phyloP scores from a whole-genome alignment of 176 grass and related monocot genomes.

The Lolium rigidum region DNA sequence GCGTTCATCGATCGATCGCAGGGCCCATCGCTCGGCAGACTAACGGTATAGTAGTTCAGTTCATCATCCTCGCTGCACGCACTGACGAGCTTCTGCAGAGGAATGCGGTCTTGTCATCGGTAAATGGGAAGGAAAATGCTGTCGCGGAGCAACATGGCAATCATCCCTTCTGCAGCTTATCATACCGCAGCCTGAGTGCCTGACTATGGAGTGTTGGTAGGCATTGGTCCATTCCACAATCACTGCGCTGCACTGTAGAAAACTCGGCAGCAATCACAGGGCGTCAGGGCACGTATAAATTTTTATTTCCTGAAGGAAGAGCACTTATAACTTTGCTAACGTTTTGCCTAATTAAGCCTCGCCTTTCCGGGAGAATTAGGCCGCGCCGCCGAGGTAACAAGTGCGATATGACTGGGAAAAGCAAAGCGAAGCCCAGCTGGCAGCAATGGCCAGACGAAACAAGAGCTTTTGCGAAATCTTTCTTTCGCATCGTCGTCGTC shows the following conservation, averaged over 20 bases:
- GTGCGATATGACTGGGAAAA: background rate
- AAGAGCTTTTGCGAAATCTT: conserved; percentile 13
- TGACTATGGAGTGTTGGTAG: background rate
- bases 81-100: background rate
- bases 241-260: background rate
- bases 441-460: background rate
- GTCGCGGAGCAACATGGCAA: background rate
- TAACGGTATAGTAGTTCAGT: too few species aligned
- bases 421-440: background rate
- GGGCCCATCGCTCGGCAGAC: too few species aligned
- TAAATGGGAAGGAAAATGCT: background rate
- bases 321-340: too few species aligned
- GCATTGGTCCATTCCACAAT: background rate
- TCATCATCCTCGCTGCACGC: background rate
- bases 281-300: too few species aligned
- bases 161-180: conserved; percentile 7
- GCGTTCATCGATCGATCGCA: too few species aligned
- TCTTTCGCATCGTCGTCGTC: background rate
- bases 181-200: background rate
- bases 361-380: conserved; percentile 38
- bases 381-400: background rate
- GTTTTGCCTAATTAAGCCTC: background rate
- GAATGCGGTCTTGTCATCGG: background rate
- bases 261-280: background rate
- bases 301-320: too few species aligned